Evolutionary conservation across 176 grass and related monocot species (phyloP).

Genomic region (Metroxylon sagu): DNA sequence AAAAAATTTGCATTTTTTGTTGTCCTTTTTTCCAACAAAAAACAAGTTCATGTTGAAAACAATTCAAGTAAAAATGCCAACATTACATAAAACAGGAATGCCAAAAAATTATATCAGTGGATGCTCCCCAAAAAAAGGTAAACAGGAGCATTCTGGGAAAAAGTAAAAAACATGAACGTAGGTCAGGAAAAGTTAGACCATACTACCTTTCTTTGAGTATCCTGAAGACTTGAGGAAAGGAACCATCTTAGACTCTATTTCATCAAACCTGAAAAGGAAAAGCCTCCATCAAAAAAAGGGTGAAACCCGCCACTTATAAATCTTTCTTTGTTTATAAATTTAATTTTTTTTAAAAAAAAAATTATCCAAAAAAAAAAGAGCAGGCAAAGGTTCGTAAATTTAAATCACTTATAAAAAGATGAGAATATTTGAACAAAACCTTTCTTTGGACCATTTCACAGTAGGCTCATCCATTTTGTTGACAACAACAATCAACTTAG

Average conservation of each 20-base stretch:
- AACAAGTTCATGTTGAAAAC: no score
- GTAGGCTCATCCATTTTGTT: slow-evolving; percentile 95
- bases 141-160: background rate
- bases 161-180: background rate
- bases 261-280: slow-evolving; percentile 61
- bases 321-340: no score
- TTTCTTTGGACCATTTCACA: slow-evolving; percentile 71
- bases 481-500: slow-evolving; percentile 73
- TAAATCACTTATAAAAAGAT: background rate
- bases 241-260: slow-evolving; percentile 82
- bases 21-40: no score
- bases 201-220: slow-evolving; percentile 83
- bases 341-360: background rate
- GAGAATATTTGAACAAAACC: slow-evolving; percentile 27
- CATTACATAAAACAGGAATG: no score
- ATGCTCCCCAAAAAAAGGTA: no score
- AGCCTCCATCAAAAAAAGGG: no score
- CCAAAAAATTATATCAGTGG: no score
- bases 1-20: no score
- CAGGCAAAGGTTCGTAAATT: background rate
- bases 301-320: no score
- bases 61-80: no score
- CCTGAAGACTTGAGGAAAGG: slow-evolving; percentile 79
- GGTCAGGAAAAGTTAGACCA: background rate
- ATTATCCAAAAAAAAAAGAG: background rate